Base-by-base conservation (phyloP, 2,329 filamentous ascomycete species). In the Volutella citrinella region DNA sequence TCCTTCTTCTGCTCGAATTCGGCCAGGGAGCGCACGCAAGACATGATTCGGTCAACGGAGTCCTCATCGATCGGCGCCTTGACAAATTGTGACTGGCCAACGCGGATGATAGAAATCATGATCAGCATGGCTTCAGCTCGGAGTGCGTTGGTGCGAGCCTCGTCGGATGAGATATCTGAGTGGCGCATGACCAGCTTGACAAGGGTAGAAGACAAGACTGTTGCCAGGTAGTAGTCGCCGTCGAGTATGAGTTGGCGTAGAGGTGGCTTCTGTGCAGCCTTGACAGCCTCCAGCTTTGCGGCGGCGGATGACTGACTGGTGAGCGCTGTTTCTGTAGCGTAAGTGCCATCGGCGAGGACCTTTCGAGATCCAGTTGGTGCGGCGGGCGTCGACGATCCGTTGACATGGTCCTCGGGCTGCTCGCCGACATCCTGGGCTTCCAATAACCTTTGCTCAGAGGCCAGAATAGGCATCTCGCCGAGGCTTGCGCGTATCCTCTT, bases 151-250 rank as follows among this genome's bases (percentile, higher is more conserved):
- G 91, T 97, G 23, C 93, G 84, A 26, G 87, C 86, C 26, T 74
- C 66, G 52, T 96, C 91, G 16, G 84, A 71, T 2, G 91, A 96
- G 40, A 97, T 90, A 58, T 97, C 90, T 3, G 88, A 85, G 61
- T 97, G 89, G 33, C 93, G 86, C 89, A 98, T 95, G 31, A 98
- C 93, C 34, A 98, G 76, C 68, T 98, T 98, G 12, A 93, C 95
- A 38, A 98, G 76, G 2, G 91, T 96, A 7, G 90, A 93, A 2
- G 91, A 91, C n/a, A 98, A 78, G 7, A 97, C 93, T 3, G 93
- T 88, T 4, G 90, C 87, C 26, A 98, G 74, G 61, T 95, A 98
- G 68, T 95, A 98, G 64, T 98, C 93, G 37, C 93, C 93, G 51
- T 98, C 93, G 21, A 98, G 79, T 39, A 98, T 95, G 35, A 96